phyloP scores from a whole-genome alignment of 495 filamentous ascomycete genomes.

The Aeminium ludgeri region DNA sequence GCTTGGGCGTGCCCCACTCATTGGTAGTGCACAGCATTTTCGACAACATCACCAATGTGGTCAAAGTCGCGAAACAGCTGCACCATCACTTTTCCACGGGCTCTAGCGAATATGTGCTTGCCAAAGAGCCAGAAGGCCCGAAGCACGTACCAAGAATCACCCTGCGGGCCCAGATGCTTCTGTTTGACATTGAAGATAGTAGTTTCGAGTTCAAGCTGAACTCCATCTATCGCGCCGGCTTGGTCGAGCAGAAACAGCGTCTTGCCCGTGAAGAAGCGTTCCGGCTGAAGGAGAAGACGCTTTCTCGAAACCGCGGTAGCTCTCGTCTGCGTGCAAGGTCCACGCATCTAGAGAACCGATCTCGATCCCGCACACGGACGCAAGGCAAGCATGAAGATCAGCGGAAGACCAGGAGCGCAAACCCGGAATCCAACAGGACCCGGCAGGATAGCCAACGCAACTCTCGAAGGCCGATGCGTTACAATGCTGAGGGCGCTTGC shows the following conservation, averaged over 20 bases:
- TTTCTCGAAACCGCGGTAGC: conserved; percentile 42
- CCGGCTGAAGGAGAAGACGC: conserved; percentile 65
- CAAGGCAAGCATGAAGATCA: conserved; percentile 1
- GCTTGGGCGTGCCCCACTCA: conserved; percentile 84
- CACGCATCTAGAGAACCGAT: conserved; percentile 23
- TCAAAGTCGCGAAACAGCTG: conserved; percentile 76
- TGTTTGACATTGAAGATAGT: conserved; percentile 89
- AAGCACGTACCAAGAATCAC: conserved; percentile 75
- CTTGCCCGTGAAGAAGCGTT: conserved; percentile 83
- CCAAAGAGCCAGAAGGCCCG: conserved; percentile 65
- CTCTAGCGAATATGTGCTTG: conserved; percentile 70
- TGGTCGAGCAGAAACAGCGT: conserved; percentile 77
- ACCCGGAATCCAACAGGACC: conserved; percentile 15
- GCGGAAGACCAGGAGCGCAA: conserved; percentile 23
- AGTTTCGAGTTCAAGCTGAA: conserved; percentile 95
- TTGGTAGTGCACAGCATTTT: conserved; percentile 79
- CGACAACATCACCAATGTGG: conserved; percentile 76
- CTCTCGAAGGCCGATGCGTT: conserved; percentile 42
- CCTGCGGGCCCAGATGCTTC: conserved; percentile 57
- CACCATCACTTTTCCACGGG: conserved; percentile 78
- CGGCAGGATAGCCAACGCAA: conserved; percentile 29
- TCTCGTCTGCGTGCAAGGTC: conserved; percentile 38
- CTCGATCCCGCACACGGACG: conserved; percentile 13
- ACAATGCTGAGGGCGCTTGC: conserved; percentile 60
- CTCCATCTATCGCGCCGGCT: conserved; percentile 73